phyloP scores from a whole-genome alignment of 441 rosid genomes.

The Caryocar brasiliense region DNA sequence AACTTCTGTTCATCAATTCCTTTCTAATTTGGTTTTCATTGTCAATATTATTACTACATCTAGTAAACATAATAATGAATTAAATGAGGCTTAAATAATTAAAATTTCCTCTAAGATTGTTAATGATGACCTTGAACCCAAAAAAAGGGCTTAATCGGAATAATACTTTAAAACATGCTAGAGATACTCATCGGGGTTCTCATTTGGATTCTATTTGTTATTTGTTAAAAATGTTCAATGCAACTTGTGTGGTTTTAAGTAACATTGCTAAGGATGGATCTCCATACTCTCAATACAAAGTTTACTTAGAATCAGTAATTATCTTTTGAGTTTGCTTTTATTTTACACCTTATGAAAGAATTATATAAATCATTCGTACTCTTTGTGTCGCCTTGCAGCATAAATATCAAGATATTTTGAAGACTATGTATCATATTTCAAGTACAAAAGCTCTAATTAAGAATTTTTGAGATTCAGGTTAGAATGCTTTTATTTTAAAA shows the following conservation, averaged over 20 bases:
- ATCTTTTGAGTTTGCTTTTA: background rate
- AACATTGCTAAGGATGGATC: background rate
- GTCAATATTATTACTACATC: background rate
- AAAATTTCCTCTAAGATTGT: background rate
- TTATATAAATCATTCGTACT: background rate
- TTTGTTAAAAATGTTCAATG: background rate
- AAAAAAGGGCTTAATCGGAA: background rate
- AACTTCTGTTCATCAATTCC: background rate
- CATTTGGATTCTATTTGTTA: background rate
- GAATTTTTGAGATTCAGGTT: too few species aligned
- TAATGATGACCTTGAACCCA: background rate
- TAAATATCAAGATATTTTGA: background rate
- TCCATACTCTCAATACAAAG: background rate
- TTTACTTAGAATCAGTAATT: background rate
- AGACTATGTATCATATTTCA: too few species aligned
- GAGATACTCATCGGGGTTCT: conserved; percentile 4
- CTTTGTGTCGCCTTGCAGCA: background rate
- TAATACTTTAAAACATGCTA: background rate
- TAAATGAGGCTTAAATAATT: background rate
- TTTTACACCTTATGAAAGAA: background rate
- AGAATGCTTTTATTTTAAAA: too few species aligned
- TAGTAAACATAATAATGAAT: background rate
- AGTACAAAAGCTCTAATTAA: too few species aligned
- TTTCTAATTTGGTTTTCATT: background rate
- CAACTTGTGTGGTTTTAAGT: background rate